Percentiles rank a stretch among this genome's conserved stretches.
These are phyloP conservation scores for Beauveria medogensis DNA, from an alignment of 2,329 filamentous ascomycete genomes.

Conservation along the genomic window DNA sequence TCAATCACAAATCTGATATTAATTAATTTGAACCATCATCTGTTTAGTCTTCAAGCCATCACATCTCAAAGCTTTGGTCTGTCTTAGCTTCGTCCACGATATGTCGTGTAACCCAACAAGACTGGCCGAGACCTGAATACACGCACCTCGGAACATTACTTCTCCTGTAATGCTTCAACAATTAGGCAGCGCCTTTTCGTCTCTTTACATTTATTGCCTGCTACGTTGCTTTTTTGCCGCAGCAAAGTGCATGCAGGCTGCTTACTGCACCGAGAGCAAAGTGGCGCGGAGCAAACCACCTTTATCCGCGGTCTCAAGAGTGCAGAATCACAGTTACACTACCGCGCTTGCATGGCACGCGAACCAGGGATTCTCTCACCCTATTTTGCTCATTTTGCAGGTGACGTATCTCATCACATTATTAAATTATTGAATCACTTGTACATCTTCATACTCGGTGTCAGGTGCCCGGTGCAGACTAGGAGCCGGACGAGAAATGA, in stretches of 20 bases:
- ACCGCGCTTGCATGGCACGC: neutral
- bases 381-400: neutral
- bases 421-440: too few species aligned
- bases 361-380: neutral
- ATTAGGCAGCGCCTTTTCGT: neutral
- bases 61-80: neutral
- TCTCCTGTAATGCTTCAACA: neutral
- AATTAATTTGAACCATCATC: neutral
- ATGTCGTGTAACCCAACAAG: neutral
- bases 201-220: neutral
- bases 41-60: neutral
- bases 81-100: neutral
- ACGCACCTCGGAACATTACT: neutral
- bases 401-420: too few species aligned
- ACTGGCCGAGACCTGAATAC: neutral
- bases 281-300: neutral
- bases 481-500: neutral
- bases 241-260: neutral
- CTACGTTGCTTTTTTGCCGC: neutral
- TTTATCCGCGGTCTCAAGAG: neutral
- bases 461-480: neutral
- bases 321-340: conserved; percentile 3
- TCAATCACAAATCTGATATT: too few species aligned
- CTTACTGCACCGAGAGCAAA: neutral
- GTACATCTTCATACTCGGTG: too few species aligned